A percentile compares a stretch with the other conserved stretches of the same genome.
Evolutionary conservation across 139 green algal species (phyloP).

Genomic region (Choricystis sp.): DNA sequence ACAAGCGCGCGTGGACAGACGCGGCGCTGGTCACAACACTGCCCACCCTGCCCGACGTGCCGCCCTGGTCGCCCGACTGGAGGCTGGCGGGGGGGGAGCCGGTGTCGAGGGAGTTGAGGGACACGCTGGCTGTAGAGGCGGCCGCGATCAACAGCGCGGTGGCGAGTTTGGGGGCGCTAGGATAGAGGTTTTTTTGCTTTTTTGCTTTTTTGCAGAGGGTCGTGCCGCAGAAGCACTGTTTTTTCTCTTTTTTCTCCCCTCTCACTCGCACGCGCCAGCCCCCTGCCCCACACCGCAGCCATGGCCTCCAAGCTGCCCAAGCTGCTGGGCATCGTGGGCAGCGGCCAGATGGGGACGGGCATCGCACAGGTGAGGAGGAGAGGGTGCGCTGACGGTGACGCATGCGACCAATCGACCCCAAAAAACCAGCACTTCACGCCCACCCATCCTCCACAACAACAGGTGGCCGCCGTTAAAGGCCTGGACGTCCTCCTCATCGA

Average conservation of each 20-base stretch:
- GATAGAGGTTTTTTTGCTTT: neutral
- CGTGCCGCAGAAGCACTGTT: neutral
- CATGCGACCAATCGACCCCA: neutral
- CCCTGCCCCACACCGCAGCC: too few relatives aligned
- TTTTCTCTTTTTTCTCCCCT: too few relatives aligned
- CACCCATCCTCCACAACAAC: neutral
- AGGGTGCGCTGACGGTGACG: neutral
- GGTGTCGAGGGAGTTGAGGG: neutral
- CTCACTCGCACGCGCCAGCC: too few relatives aligned
- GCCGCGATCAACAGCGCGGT: neutral
- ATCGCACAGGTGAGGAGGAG: slow-evolving; percentile 24
- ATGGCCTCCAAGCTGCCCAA: slow-evolving; percentile 4
- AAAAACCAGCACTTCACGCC: neutral
- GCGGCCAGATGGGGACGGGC: slow-evolving; percentile 57
- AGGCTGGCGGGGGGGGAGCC: neutral
- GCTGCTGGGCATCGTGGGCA: slow-evolving; percentile 42
- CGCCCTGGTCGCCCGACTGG: neutral
- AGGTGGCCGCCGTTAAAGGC: slow-evolving; percentile 19
- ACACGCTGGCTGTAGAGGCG: neutral
- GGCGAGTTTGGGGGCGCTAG: neutral
- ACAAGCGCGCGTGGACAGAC: slow-evolving; percentile 36
- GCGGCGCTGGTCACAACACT: neutral
- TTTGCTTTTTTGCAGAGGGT: neutral
- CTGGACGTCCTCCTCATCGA: slow-evolving; percentile 30
- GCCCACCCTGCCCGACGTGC: neutral